These are phyloP conservation scores for Boletus coccyginus DNA, from an alignment of 768 basidiomycete species.

Conservation along the genomic window DNA sequence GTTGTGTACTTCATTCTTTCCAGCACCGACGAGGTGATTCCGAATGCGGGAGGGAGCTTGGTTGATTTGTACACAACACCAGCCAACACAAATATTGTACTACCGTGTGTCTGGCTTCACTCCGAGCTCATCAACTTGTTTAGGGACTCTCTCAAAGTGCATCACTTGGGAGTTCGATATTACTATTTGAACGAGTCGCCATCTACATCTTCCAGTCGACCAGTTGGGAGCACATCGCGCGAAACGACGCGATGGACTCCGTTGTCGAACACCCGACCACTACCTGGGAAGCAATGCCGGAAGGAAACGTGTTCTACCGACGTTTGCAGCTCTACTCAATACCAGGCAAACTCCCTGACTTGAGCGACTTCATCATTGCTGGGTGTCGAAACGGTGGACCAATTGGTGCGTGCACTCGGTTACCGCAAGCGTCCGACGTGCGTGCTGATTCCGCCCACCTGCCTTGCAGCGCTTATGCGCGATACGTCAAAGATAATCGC, in stretches of 20 bases:
- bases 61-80: no score
- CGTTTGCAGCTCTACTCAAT: slow-evolving; percentile 83
- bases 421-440: not conserved
- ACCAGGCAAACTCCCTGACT: slow-evolving; percentile 71
- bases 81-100: no score
- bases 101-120: not conserved
- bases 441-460: not conserved
- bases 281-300: slow-evolving; percentile 89
- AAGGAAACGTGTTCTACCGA: slow-evolving; percentile 84
- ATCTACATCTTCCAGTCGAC: not conserved
- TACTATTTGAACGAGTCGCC: not conserved
- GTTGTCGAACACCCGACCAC: slow-evolving; percentile 72
- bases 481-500: slow-evolving; percentile 79
- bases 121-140: not conserved
- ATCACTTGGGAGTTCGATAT: not conserved
- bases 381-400: slow-evolving; percentile 89
- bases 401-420: slow-evolving; percentile 53
- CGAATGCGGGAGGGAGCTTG: no score
- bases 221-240: not conserved
- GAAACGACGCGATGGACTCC: slow-evolving; percentile 22
- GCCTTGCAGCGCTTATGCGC: slow-evolving; percentile 72
- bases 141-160: not conserved
- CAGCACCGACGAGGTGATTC: not conserved
- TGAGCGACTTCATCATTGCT: slow-evolving; percentile 76
- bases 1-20: not conserved